These are phyloP conservation scores for Forsythia viridissima DNA, from an alignment of 257 asterid species.

Conservation along the genomic window DNA sequence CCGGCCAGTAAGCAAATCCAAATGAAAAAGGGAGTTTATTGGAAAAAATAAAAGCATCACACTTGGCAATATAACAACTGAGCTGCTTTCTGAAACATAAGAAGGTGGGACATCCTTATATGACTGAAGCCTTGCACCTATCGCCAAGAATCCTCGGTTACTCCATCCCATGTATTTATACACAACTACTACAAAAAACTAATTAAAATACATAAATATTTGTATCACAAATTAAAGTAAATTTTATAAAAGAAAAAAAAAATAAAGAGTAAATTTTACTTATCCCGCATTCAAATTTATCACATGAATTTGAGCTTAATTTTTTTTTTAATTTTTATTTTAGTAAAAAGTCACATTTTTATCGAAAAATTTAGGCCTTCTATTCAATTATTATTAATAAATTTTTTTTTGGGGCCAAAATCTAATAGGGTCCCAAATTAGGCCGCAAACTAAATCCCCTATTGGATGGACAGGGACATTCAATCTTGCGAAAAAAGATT, in stretches of 20 bases:
- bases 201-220: not conserved
- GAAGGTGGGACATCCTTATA: constrained; percentile 29
- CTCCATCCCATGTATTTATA: not conserved
- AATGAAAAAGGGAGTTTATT: not conserved
- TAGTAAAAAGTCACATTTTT: too few species aligned
- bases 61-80: constrained; percentile 26
- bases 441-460: not conserved
- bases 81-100: not conserved
- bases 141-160: constrained; percentile 31
- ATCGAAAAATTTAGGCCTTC: too few species aligned
- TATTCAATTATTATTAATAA: too few species aligned
- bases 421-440: not conserved
- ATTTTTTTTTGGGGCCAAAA: not conserved
- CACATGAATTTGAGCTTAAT: too few species aligned
- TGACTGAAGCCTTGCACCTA: constrained; percentile 46
- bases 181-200: not conserved
- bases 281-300: too few species aligned
- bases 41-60: constrained; percentile 6
- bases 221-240: not conserved
- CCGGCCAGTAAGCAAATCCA: constrained; percentile 9
- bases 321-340: too few species aligned
- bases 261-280: too few species aligned
- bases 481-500: not conserved
- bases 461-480: not conserved
- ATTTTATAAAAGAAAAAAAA: not conserved